Evolutionary conservation across 345 rosid genomes (phyloP).

Genomic region (Cochlearia excelsa): DNA sequence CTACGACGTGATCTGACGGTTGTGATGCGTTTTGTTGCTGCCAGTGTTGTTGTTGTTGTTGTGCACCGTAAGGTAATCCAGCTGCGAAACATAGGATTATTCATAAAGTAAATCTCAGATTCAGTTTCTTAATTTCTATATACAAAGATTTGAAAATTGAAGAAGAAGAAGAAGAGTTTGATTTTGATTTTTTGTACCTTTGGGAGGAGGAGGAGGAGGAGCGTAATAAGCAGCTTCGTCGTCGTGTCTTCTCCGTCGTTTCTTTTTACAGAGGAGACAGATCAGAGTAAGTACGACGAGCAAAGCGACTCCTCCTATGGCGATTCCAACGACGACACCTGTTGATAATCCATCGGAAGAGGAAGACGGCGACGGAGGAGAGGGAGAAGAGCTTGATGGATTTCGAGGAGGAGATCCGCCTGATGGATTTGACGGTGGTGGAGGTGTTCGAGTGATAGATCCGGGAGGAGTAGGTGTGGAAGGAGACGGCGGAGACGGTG

Average conservation of each 20-base stretch:
- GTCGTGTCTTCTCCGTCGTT: conserved; percentile 40
- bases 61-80: conserved; percentile 49
- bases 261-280: conserved; percentile 52
- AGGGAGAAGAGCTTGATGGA: conserved; percentile 26
- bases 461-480: conserved; percentile 37
- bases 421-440: conserved; percentile 20
- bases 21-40: conserved; percentile 61
- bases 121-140: neutral
- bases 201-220: conserved; percentile 27
- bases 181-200: conserved; percentile 13
- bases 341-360: conserved; percentile 34
- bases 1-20: conserved; percentile 34
- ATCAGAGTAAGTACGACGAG: conserved; percentile 43
- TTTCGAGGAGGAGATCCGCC: conserved; percentile 23
- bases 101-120: neutral
- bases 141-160: neutral
- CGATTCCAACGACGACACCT: conserved; percentile 57
- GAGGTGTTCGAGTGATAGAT: conserved; percentile 27
- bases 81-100: conserved; percentile 31
- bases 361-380: conserved; percentile 32
- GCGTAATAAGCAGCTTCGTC: conserved; percentile 24
- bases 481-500: conserved; percentile 37
- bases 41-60: neutral
- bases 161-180: no score
- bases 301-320: conserved; percentile 53